Conservation (phyloP, 176 grass and related monocot species). For the Poa pratensis region DNA sequence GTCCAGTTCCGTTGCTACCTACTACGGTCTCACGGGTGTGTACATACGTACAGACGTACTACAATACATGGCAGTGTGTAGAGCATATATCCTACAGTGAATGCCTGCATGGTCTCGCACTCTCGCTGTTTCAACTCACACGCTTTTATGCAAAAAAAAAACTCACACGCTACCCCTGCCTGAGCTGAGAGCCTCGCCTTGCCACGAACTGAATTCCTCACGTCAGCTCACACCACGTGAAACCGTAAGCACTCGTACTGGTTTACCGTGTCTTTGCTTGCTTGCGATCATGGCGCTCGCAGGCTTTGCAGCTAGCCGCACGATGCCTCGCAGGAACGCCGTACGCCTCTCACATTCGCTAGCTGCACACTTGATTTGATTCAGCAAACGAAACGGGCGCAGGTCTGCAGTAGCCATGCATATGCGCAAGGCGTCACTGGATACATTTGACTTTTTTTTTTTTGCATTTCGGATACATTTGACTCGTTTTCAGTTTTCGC, state of each 20-base stretch:
- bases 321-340: neutral
- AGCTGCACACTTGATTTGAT: neutral
- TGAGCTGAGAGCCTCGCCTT: neutral
- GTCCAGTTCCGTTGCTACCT: too few species aligned
- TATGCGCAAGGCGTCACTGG: neutral
- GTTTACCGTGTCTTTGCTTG: neutral
- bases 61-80: too few species aligned
- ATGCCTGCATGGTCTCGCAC: neutral
- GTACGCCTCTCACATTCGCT: constrained; percentile 8
- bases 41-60: neutral
- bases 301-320: constrained; percentile 6
- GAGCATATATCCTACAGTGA: neutral
- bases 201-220: neutral
- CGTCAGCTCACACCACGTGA: constrained; percentile 22
- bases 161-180: neutral
- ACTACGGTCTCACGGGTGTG: neutral
- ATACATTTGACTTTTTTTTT: neutral
- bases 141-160: too few species aligned
- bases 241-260: neutral
- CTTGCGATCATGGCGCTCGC: neutral
- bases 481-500: neutral
- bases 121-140: neutral
- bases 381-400: neutral
- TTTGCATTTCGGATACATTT: too few species aligned
- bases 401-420: neutral